A percentile compares a stretch with the other conserved stretches of the same genome.
These are phyloP conservation scores for Golubevia sp. DNA, from an alignment of 1,284 basidiomycete genomes.

Conservation along the genomic window DNA sequence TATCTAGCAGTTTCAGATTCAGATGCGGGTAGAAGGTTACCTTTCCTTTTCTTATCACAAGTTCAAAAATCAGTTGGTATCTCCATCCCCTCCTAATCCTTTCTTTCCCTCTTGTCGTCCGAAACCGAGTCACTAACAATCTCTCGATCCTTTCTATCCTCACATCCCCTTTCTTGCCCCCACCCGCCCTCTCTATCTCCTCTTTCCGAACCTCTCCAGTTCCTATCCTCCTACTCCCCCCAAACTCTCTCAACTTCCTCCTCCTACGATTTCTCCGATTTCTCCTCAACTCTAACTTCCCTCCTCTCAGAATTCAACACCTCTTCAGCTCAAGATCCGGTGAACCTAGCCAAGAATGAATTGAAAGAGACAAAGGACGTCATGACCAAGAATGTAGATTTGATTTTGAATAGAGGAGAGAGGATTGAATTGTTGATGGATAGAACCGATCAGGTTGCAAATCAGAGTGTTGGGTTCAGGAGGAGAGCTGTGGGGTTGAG, in stretches of 20 bases:
- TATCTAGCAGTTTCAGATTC: slow-evolving; percentile 51
- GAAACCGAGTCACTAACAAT: too few relatives aligned
- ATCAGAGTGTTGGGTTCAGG: slow-evolving; percentile 54
- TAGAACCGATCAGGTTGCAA: slow-evolving; percentile 52
- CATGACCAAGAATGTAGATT: slow-evolving; percentile 58
- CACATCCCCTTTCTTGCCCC: too few relatives aligned
- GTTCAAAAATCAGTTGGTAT: slow-evolving; percentile 35
- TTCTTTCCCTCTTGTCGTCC: too few relatives aligned
- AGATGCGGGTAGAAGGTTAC: slow-evolving; percentile 45
- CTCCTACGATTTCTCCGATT: slow-evolving; percentile 14
- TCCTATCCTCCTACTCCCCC: slow-evolving; percentile 20
- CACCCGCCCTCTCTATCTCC: neutral
- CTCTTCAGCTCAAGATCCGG: slow-evolving; percentile 40
- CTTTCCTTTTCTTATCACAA: slow-evolving; percentile 49
- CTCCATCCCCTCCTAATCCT: neutral
- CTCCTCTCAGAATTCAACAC: slow-evolving; percentile 37
- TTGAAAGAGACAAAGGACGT: slow-evolving; percentile 52
- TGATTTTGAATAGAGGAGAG: slow-evolving; percentile 55
- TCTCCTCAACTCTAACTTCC: slow-evolving; percentile 15
- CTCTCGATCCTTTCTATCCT: too few relatives aligned
- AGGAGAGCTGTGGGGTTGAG: slow-evolving; percentile 50
- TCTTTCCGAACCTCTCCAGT: slow-evolving; percentile 10
- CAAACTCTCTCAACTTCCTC: slow-evolving; percentile 3
- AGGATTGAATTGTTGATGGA: slow-evolving; percentile 56
- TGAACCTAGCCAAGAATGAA: slow-evolving; percentile 46